A percentile compares a stretch with the other conserved stretches of the same genome.
Evolutionary conservation across 495 filamentous ascomycete genomes (phyloP).

Genomic region (Aspergillus steynii): DNA sequence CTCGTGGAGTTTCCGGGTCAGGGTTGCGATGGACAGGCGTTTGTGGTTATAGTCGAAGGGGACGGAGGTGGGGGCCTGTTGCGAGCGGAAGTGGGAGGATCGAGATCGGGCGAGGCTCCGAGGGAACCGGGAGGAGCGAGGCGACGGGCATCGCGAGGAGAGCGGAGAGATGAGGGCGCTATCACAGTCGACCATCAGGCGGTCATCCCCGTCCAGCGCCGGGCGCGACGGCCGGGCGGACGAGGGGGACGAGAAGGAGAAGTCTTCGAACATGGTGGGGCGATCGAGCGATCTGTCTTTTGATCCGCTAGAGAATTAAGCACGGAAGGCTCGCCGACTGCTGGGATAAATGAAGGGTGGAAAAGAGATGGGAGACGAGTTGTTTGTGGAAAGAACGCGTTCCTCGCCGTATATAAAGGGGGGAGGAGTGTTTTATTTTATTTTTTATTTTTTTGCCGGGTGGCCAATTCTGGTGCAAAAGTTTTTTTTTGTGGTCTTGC

Average conservation of each 20-base stretch:
- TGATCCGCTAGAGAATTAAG: not conserved
- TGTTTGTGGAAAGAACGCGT: not conserved
- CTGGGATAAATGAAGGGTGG: not conserved
- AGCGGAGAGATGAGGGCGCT: constrained; percentile 44
- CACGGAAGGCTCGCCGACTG: not conserved
- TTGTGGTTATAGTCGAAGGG: constrained; percentile 43
- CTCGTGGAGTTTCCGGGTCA: constrained; percentile 49
- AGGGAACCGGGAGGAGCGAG: constrained; percentile 38
- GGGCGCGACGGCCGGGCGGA: constrained; percentile 5
- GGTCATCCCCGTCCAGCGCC: constrained; percentile 4
- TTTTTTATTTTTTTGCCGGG: not conserved
- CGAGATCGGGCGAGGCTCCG: constrained; percentile 35
- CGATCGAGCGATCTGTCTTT: not conserved
- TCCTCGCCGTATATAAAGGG: not conserved
- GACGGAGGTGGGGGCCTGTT: constrained; percentile 46
- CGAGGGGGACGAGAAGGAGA: constrained; percentile 10
- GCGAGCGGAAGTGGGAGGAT: constrained; percentile 37
- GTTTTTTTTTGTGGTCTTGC: not conserved
- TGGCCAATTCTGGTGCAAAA: constrained; percentile 6
- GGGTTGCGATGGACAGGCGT: constrained; percentile 44
- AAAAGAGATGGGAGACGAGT: not conserved
- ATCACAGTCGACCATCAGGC: constrained; percentile 20
- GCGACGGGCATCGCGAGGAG: constrained; percentile 49
- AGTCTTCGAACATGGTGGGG: constrained; percentile 9
- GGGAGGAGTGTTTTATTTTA: not conserved